These are phyloP conservation scores for Claviceps capensis DNA, from an alignment of 2,329 filamentous ascomycete species.

Conservation along the genomic window DNA sequence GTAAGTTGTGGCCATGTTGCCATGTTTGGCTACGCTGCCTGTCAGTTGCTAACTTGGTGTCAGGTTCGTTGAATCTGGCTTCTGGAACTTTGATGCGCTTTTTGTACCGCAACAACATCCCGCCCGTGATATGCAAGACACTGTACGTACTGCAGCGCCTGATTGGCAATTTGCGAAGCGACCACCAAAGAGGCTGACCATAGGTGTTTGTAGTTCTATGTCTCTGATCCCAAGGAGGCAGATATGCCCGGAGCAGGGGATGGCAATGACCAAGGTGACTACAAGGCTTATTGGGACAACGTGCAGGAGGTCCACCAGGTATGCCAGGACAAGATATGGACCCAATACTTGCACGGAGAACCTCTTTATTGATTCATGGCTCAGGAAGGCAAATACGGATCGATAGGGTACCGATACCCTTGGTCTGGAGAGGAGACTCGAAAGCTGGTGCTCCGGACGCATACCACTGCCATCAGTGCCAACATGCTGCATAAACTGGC, in stretches of 20 bases:
- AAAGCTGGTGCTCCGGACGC: constrained; percentile 77
- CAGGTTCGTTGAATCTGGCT: constrained; percentile 78
- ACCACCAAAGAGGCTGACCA: neutral
- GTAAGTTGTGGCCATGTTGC: constrained; percentile 5
- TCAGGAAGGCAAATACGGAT: constrained; percentile 75
- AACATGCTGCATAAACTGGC: constrained; percentile 87
- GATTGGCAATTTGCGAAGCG: neutral
- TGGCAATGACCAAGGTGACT: constrained; percentile 46
- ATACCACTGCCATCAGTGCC: constrained; percentile 86
- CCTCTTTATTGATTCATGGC: neutral
- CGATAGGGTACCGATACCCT: constrained; percentile 90
- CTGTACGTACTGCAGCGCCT: constrained; percentile 20
- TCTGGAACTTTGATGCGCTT: constrained; percentile 96
- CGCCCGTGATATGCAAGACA: constrained; percentile 92
- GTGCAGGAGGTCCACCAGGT: constrained; percentile 70
- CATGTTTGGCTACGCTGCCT: no score
- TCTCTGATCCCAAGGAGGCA: constrained; percentile 71
- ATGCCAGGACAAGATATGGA: neutral
- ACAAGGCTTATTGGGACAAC: constrained; percentile 78
- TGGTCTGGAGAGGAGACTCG: constrained; percentile 82
- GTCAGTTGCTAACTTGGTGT: neutral
- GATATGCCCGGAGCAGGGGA: constrained; percentile 42
- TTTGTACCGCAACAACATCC: constrained; percentile 95
- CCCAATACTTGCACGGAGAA: neutral
- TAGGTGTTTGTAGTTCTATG: constrained; percentile 52